A percentile compares a stretch with the other conserved stretches of the same genome.
Conservation (phyloP, 805 yeast species). For the Candida qinlingensis region DNA sequence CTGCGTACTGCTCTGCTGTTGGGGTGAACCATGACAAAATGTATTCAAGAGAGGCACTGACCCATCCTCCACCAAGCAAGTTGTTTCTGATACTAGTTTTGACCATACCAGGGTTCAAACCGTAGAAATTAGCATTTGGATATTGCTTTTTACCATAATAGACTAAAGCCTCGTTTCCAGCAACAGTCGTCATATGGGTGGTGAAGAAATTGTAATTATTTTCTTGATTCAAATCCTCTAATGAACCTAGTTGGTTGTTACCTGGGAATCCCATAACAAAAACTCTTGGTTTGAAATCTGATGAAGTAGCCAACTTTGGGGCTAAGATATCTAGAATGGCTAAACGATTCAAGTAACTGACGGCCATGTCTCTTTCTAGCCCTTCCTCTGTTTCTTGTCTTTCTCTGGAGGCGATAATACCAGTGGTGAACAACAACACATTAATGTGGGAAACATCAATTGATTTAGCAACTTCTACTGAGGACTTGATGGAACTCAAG, state of each 20-base stretch:
- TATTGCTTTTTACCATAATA: conserved; percentile 17
- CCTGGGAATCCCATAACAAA: conserved; percentile 39
- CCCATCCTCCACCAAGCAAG: conserved; percentile 26
- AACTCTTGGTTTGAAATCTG: conserved; percentile 26
- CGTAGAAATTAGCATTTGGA: conserved; percentile 26
- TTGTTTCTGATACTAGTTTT: conserved; percentile 32
- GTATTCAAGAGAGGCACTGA: conserved; percentile 25
- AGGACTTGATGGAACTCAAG: conserved; percentile 26
- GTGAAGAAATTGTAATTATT: conserved; percentile 22
- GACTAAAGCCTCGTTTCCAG: conserved; percentile 36
- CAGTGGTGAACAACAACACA: conserved; percentile 33
- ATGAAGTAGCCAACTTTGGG: conserved; percentile 17
- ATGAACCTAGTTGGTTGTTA: conserved; percentile 26
- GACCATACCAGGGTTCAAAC: conserved; percentile 37
- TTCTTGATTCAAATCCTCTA: conserved; percentile 32
- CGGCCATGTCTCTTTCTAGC: conserved; percentile 34
- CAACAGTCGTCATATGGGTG: conserved; percentile 38
- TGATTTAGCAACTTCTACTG: conserved; percentile 22
- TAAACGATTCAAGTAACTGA: conserved; percentile 32
- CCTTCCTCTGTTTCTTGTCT: conserved; percentile 33
- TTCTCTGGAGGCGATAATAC: conserved; percentile 31
- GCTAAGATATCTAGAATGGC: conserved; percentile 27
- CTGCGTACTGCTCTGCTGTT: conserved; percentile 31
- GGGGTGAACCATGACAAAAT: conserved; percentile 28
- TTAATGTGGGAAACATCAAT: conserved; percentile 23